Evolutionary conservation across 108 stramenopile species (phyloP), one percentile per base, ranked within the genome.

Genomic region (Nannochloropsis granulata): DNA sequence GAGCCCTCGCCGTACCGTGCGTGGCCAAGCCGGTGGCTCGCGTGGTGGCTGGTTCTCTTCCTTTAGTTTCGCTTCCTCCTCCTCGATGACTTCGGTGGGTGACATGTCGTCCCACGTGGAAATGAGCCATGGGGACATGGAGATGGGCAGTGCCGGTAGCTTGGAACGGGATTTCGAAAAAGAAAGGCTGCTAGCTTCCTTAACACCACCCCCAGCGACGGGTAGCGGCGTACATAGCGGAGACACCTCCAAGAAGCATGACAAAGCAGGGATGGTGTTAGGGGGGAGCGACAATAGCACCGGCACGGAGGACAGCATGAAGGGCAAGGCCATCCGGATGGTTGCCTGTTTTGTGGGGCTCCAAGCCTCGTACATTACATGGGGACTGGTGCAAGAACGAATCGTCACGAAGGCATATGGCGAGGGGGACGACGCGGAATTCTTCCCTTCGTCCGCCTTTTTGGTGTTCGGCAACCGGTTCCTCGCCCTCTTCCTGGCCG

Each of bases 351-450:
- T 85, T 44, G 43, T 82, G 24, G 90, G 90, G 12, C 85, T 90
- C 34, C 90, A 87, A 45, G 88, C 79, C 24, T 90, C 90, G 13
- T 90, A 90, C 84, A 25, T 90, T n/a, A 88, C 87, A 0, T 90
- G 90, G 90, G 90, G 90, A 7, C 79, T 86, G 82, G 82, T 90
- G 44, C 90, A 90, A 56, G 90, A 90, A 84, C 89, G 94, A 45
- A 95, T 99, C 84, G 96, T 98, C 95, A 97, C 96, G 12, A 95
- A 94, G 21, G 81, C 89, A 46, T 99, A 98, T 87, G 87, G 88
- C 43, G 23, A 84, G 84, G 86, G 78, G 13, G 86, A 86, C 19
- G 34, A n/a, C 10, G 88, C 82, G 43, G 87, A 88, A 14, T 84
- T 87, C 13, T 90, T 90, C 56, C 89, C 87, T 19, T 83, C 82